Base-by-base conservation (phyloP, 1,139 yeast genomes). In the Nematodospora anomalae region DNA sequence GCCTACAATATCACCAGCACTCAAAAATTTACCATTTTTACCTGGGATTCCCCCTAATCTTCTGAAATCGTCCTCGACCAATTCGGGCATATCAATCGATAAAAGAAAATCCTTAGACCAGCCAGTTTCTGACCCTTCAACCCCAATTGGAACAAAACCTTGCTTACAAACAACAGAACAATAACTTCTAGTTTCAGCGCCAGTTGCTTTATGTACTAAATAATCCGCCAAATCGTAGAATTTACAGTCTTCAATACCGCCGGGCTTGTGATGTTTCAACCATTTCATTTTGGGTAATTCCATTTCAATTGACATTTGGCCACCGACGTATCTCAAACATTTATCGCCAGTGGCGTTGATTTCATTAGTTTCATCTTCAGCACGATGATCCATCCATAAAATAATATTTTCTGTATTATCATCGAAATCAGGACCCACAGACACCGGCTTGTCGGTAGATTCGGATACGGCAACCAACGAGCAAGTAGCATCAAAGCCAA, bases 331-430 rank as follows among this genome's bases (percentile, higher is more conserved):
- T 58, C 86, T 83, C 53, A 92, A 74, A 44, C 86, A 76, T 52
- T 77, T 79, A 57, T 88, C 95, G 28, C 76, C 76, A 1, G 96
- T 83, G 32, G 83, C 79, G 60, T 90, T 90, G 60, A 92, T 89
- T 37, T 69, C 74, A 44, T 78, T 67, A 14, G 97, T 89, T 59
- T 90, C 96, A n/a, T 71, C 70, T n/a, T 73, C 80, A 1, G 98
- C 97, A 47, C 98, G 76, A 62, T 92, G 98, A 64, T 92, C 98
- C 97, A 92, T 90, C 97, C 98, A 92, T 42, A 92, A 66, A 36
- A 92, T 80, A 52, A 92, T 83, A 60, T 92, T 89, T 56, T 90
- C 95, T 46, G 75, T 75, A 28, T 67, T 51, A 52, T 87, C 81
- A 27, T 64, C 48, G 58, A 87, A 92, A 55, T 90, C 87, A 1